Conservation (phyloP, 805 yeast genomes). For the Candida berthetii region DNA sequence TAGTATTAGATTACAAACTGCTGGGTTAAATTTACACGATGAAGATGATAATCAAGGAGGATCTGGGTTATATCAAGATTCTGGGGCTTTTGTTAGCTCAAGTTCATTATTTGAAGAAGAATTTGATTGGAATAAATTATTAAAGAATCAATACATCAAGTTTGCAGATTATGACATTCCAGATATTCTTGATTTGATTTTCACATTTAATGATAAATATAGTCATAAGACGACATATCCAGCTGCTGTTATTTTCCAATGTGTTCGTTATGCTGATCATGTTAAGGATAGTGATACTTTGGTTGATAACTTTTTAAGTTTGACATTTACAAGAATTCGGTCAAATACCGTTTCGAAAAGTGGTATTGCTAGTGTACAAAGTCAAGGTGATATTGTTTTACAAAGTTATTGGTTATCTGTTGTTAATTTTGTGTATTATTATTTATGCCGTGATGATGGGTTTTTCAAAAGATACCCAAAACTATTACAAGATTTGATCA, state of each 20-base stretch:
- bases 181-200: constrained; percentile 58
- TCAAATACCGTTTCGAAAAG: constrained; percentile 54
- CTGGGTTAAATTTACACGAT: constrained; percentile 22
- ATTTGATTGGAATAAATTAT: constrained; percentile 51
- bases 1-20: constrained; percentile 33
- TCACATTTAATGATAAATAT: constrained; percentile 51
- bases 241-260: constrained; percentile 64
- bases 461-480: constrained; percentile 50
- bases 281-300: constrained; percentile 48
- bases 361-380: constrained; percentile 41
- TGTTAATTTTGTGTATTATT: constrained; percentile 70
- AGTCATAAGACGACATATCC: constrained; percentile 45
- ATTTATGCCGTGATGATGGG: constrained; percentile 59
- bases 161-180: constrained; percentile 66
- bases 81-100: constrained; percentile 8
- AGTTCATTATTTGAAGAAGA: constrained; percentile 23
- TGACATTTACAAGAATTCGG: constrained; percentile 56
- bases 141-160: constrained; percentile 54
- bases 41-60: constrained; percentile 7
- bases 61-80: constrained; percentile 16
- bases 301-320: constrained; percentile 52
- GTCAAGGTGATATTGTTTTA: constrained; percentile 56
- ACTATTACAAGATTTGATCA: constrained; percentile 52
- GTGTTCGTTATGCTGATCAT: constrained; percentile 61
- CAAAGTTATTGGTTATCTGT: constrained; percentile 88